Evolutionary conservation across 208 protist species (phyloP).

Genomic region (Leptomonas pyrrhocoris): DNA sequence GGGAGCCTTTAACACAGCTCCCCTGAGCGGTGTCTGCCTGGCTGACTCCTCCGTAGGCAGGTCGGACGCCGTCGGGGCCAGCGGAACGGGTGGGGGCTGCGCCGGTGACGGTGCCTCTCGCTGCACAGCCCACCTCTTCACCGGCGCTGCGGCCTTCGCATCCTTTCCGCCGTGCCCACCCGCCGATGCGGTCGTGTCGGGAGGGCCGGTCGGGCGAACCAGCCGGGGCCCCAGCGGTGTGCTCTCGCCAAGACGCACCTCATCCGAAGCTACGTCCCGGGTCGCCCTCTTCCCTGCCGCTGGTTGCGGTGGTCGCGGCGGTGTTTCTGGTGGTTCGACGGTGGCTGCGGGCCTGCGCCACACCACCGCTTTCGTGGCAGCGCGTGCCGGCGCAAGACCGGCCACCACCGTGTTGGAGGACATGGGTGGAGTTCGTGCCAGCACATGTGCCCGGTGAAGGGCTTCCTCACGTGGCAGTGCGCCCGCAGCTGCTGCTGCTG

Average conservation of each 20-base stretch:
- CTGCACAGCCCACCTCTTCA: neutral
- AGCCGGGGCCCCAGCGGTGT: neutral
- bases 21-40: neutral
- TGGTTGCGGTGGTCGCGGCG: no score
- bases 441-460: neutral
- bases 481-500: neutral
- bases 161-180: neutral
- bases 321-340: neutral
- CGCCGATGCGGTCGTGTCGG: neutral
- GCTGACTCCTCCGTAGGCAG: neutral
- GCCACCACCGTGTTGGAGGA: neutral
- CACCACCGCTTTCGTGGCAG: conserved; percentile 23
- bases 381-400: neutral
- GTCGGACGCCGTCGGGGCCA: neutral
- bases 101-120: neutral
- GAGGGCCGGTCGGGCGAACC: neutral
- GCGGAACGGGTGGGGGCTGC: neutral
- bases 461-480: conserved; percentile 2
- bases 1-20: neutral
- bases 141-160: neutral
- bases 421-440: neutral
- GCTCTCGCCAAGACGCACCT: conserved; percentile 4
- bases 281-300: neutral
- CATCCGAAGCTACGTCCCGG: neutral
- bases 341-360: conserved; percentile 21